A percentile compares a stretch with the other conserved stretches of the same genome.
phyloP scores from a whole-genome alignment of 1,139 yeast species.

The Sugiyamaella grinbergsii region DNA sequence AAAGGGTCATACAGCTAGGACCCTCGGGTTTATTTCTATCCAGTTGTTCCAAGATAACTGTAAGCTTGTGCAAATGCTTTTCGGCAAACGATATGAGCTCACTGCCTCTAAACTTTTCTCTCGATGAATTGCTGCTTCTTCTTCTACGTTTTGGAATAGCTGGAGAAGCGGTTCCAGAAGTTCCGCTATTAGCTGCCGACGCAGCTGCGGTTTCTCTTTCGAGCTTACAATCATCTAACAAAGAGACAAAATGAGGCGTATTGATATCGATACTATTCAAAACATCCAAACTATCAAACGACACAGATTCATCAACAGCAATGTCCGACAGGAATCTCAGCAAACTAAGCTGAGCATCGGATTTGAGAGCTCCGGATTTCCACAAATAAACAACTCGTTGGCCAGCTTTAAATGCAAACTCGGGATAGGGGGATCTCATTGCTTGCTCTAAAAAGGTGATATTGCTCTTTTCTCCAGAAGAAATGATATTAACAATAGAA shows the following conservation, averaged over 20 bases:
- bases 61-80: slow-evolving; percentile 71
- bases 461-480: slow-evolving; percentile 61
- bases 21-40: slow-evolving; percentile 55
- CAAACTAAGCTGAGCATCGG: slow-evolving; percentile 59
- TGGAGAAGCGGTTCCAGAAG: slow-evolving; percentile 44
- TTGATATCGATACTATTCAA: slow-evolving; percentile 53
- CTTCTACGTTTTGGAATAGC: slow-evolving; percentile 62
- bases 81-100: slow-evolving; percentile 76
- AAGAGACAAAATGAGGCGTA: slow-evolving; percentile 50
- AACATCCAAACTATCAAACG: slow-evolving; percentile 59
- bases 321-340: slow-evolving; percentile 62
- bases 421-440: slow-evolving; percentile 50
- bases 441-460: slow-evolving; percentile 60
- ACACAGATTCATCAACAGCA: slow-evolving; percentile 48
- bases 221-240: slow-evolving; percentile 54
- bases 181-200: slow-evolving; percentile 39
- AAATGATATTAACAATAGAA: slow-evolving; percentile 56
- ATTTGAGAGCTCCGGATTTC: slow-evolving; percentile 48
- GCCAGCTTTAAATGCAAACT: slow-evolving; percentile 54
- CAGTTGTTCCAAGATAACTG: slow-evolving; percentile 76
- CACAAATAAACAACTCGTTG: slow-evolving; percentile 58
- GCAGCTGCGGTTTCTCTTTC: slow-evolving; percentile 43
- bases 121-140: slow-evolving; percentile 73
- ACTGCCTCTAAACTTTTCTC: slow-evolving; percentile 67
- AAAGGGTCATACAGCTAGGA: slow-evolving; percentile 46